These are phyloP conservation scores for Fusarium poae DNA, from an alignment of 2,329 filamentous ascomycete species.

Conservation along the genomic window DNA sequence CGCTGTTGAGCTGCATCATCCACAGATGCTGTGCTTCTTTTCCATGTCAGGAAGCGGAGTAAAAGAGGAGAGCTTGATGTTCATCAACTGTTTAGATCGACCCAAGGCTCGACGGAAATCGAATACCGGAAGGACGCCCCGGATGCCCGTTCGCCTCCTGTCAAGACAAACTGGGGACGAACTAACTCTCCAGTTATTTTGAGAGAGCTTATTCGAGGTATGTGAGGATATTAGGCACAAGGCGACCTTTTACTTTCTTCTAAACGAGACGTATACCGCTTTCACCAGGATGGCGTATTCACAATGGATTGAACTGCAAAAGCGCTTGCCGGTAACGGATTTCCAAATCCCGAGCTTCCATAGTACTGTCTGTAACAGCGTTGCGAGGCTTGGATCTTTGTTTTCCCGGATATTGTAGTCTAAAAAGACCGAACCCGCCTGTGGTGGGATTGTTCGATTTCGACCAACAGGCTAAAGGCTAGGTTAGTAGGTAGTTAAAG, in stretches of 20 bases:
- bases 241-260: background rate
- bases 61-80: slow-evolving; percentile 16
- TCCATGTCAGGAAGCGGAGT: slow-evolving; percentile 34
- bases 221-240: background rate
- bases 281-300: background rate
- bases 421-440: slow-evolving; percentile 1
- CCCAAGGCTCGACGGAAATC: slow-evolving; percentile 18
- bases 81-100: slow-evolving; percentile 1
- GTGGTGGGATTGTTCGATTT: slow-evolving; percentile 22
- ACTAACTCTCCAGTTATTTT: background rate
- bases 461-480: slow-evolving; percentile 34
- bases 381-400: slow-evolving; percentile 35
- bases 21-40: slow-evolving; percentile 19
- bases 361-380: background rate
- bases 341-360: background rate
- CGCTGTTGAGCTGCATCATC: slow-evolving; percentile 13
- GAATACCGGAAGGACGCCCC: slow-evolving; percentile 26
- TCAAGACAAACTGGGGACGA: background rate
- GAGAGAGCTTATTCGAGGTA: background rate
- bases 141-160: background rate
- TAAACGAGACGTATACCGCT: background rate
- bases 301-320: background rate
- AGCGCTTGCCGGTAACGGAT: background rate
- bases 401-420: slow-evolving; percentile 28
- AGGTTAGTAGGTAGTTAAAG: no score